Evolutionary conservation across 2,329 filamentous ascomycete genomes (phyloP), one percentile per base, ranked within the genome.

Genomic region (Cercospora sp.): DNA sequence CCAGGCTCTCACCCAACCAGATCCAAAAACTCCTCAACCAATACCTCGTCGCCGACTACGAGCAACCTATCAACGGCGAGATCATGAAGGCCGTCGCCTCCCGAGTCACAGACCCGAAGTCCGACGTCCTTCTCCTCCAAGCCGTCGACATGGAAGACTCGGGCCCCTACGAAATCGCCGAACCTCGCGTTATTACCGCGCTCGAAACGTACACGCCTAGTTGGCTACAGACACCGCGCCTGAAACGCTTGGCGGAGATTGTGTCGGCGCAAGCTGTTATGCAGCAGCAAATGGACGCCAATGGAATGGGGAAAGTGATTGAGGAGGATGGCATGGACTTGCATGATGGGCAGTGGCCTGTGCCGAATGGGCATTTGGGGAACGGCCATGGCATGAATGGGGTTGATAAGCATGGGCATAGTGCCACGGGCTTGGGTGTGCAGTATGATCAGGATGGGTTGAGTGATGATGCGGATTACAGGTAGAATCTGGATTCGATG

Each of bases 41-140:
- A 81, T 99, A 99, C 79, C 87, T 99, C 60, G 94, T 99, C 66
- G 95, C 95, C 68, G 95, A 99, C 81, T 99, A 99, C 80, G 95
- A 99, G 82, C 95, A 98, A 82, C 95, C 95, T 42, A 99, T 99
- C 81, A 98, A 99, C 77, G 95, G 94, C 78, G 95, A 99, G 80
- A 99, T 99, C 78, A 99, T 99, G 95, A 99, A 99, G 84, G 95
- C 95, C 7, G 96, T 99, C 63, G 95, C 96, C 7, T 97, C 93
- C 45, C 88, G 94, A 63, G 95, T 99, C 58, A 98, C 94, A 1
- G 95, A 99, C 83, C 78, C 78, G 13, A 99, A 99, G 89, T 96
- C 93, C 76, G 95, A 98, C 75, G 94, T 98, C 3, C 86, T 99
- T 63, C 88, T 99, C 66, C 86, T 99, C 58, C 91, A 94, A 67